Evolutionary conservation across 805 yeast species (phyloP).

Genomic region (Grigorovia yakushimaensis): DNA sequence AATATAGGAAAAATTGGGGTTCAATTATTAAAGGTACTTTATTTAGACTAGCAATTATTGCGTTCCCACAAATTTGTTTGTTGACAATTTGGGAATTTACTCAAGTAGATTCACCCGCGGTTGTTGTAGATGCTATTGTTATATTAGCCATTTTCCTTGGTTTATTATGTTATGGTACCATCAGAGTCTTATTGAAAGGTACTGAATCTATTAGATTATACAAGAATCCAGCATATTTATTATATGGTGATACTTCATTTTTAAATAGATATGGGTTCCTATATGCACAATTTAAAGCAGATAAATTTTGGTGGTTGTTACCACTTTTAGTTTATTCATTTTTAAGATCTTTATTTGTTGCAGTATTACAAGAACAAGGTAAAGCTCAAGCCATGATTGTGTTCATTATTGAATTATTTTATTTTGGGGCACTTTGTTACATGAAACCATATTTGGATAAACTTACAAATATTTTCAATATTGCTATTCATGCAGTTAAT

Average conservation of each 20-base stretch:
- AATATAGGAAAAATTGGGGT: conserved; percentile 76
- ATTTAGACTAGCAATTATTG: conserved; percentile 71
- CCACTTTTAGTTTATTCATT: conserved; percentile 58
- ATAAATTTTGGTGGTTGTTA: conserved; percentile 71
- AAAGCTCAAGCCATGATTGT: conserved; percentile 71
- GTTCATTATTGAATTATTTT: conserved; percentile 65
- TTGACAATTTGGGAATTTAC: conserved; percentile 86
- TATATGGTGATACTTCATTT: conserved; percentile 74
- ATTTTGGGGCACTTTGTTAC: conserved; percentile 55
- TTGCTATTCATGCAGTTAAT: conserved; percentile 69
- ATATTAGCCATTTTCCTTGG: conserved; percentile 48
- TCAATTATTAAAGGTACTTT: conserved; percentile 80
- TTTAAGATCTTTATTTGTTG: conserved; percentile 72
- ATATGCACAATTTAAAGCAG: conserved; percentile 85
- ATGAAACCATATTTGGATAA: conserved; percentile 88
- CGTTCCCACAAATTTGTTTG: conserved; percentile 79
- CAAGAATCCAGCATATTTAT: conserved; percentile 85
- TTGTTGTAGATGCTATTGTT: conserved; percentile 68
- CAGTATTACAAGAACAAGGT: conserved; percentile 73
- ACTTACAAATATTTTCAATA: conserved; percentile 88
- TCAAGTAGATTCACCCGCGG: conserved; percentile 73
- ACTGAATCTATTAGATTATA: conserved; percentile 57
- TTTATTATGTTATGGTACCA: conserved; percentile 61
- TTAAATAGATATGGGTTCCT: conserved; percentile 86
- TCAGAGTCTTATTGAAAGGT: conserved; percentile 67